Evolutionary conservation across 495 filamentous ascomycete species (phyloP), one percentile per base, ranked within the genome.

Genomic region (Daldinia childiae): DNA sequence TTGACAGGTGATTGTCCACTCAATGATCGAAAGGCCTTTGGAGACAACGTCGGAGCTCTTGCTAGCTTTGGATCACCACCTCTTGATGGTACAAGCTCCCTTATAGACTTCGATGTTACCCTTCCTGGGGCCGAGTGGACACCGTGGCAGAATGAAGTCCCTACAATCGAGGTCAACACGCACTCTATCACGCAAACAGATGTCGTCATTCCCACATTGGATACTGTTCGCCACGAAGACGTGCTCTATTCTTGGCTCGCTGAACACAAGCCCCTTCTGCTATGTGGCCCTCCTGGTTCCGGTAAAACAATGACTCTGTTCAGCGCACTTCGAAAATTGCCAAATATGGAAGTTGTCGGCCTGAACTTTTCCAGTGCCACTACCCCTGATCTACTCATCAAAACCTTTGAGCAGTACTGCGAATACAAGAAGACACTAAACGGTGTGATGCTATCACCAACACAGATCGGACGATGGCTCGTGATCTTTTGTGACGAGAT

Each of bases 251-350:
- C 96, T 17, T 99, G 95, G 96, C 87, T 99, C 21, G 95, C 96
- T 11, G 95, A 99, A 75, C 95, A 99, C 79, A 99, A 98, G 81
- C 95, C 96, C 21, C 84, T 99, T 21, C 83, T 99, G 9, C 89
- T 99, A 19, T 99, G 95, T 79, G 96, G 95, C 82, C 95, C 95
- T 78, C 95, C 95, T 61, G 95, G 95, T 77, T 98, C 95, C 41
- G 95, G 95, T 82, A 99, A 99, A 84, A 99, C 95, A 2, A 99
- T 99, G 95, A 99, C 95, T 24, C 83, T 99, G 19, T 99, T 99
- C 81, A 97, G 94, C 76, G 96, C 95, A 27, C 87, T 99, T 58
- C 88, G 96, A 57, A 98, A 98, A 79, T 84, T 98, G 41, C 95
- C 95, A 19, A 97, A 97, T 78, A 97, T 99, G 94, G 96, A 99